Percentiles rank a stretch among this genome's conserved stretches.
Conservation (phyloP, 495 filamentous ascomycete genomes). For the Penicillium macrosclerotiorum region DNA sequence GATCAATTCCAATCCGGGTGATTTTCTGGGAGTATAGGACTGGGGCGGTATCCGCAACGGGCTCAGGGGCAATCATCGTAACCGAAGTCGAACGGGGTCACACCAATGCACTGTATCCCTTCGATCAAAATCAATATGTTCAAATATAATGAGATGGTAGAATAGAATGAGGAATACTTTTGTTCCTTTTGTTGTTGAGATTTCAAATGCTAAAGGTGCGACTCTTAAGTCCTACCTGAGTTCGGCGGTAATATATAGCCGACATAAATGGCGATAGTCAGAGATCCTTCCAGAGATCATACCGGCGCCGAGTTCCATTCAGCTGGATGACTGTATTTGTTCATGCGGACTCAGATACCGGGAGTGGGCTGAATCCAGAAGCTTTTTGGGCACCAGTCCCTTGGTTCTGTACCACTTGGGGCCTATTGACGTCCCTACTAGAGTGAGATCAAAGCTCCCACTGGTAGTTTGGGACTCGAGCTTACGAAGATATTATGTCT, state of each 20-base stretch:
- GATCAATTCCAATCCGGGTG: constrained; percentile 5
- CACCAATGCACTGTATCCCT: constrained; percentile 4
- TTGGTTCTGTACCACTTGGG: constrained; percentile 21
- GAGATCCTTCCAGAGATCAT: neutral
- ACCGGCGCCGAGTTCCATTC: neutral
- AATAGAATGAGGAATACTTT: neutral
- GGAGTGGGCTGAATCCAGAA: constrained; percentile 15
- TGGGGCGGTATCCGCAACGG: constrained; percentile 13
- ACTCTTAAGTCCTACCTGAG: neutral
- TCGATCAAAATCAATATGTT: neutral
- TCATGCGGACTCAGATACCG: constrained; percentile 22
- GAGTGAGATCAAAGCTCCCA: neutral
- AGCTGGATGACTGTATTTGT: constrained; percentile 22
- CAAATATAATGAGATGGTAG: neutral
- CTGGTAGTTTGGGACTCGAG: too few species aligned
- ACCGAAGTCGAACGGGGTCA: constrained; percentile 5
- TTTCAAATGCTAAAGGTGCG: neutral
- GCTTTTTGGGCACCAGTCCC: constrained; percentile 1
- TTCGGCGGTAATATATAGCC: constrained; percentile 19
- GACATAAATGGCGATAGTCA: neutral
- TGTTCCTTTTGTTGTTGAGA: neutral
- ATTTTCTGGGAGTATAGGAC: constrained; percentile 4
- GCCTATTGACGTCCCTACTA: neutral
- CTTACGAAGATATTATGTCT: too few species aligned
- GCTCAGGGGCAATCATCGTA: constrained; percentile 21